Evolutionary conservation across 2,329 filamentous ascomycete genomes (phyloP), one percentile per base, ranked within the genome.

Genomic region (Verticillium nonalfalfae): DNA sequence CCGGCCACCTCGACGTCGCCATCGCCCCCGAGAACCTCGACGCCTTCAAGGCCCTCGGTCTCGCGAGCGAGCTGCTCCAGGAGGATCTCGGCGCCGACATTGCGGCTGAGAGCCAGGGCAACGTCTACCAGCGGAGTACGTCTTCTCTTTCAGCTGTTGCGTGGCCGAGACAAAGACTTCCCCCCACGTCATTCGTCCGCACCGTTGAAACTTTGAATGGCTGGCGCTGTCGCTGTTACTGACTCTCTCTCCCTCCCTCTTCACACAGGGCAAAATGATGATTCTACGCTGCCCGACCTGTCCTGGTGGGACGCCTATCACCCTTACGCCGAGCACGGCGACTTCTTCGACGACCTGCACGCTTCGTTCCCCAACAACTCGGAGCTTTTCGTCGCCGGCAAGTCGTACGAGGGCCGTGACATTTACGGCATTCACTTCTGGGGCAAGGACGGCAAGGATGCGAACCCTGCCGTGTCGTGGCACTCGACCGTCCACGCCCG

Each of bases 401-500:
- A 70, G 15, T 81, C 79, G 1, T 75, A 74, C 50, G 69, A 81
- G 66, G 79, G 78, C 10, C 71, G 79, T 34, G 68, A 73, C 60
- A 90, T 92, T 57, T 81, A 83, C 15, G 89, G 86, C 0, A 65
- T 84, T 56, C 81, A 82, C 64, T 72, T 84, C 35, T 83, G 74
- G 69, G 81, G 80, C 15, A 69, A 69, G 5, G 69, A 67, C 9
- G 74, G 74, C 1, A 69, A 59, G 58, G 73, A 72, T 36, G 78
- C 77, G 13, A 80, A 80, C 67, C 78, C 78, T 39, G 81, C 77
- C 34, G 71, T 82, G 38, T 71, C 82, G 18, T 78, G 77, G 64
- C 81, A 84, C 61, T 76, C 78, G 26, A 83, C 78, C 58, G 79
- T 82, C 2, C 81, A 85, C 66, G 78, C 81, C 4, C 72, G 81